These are phyloP conservation scores for Nitzschia sp. DNA, from an alignment of 108 stramenopile genomes.

Conservation along the genomic window DNA sequence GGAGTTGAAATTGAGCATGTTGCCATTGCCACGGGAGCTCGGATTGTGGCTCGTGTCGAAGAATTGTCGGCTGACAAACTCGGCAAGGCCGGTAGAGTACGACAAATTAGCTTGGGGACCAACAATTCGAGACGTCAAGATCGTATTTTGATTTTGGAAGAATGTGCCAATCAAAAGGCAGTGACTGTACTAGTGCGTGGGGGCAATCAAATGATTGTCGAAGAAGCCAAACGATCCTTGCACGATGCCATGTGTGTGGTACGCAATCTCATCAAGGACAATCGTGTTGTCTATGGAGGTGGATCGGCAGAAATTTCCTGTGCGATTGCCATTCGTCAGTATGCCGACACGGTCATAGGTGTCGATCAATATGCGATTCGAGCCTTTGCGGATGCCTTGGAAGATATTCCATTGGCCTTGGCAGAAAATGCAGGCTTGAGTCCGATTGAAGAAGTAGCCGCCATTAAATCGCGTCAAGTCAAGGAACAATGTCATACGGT, in stretches of 20 bases:
- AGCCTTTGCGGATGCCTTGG: slow-evolving; percentile 98
- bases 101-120: slow-evolving; percentile 96
- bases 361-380: slow-evolving; percentile 99
- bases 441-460: slow-evolving; percentile 96
- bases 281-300: slow-evolving; percentile 99
- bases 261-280: slow-evolving; percentile 96
- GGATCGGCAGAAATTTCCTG: slow-evolving; percentile 98
- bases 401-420: slow-evolving; percentile 98
- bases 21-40: slow-evolving; percentile 99
- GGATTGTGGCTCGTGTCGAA: slow-evolving; percentile 96
- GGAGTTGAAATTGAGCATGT: slow-evolving; percentile 99
- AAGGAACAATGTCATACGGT: slow-evolving; percentile 86
- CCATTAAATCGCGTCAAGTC: slow-evolving; percentile 93
- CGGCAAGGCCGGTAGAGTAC: slow-evolving; percentile 90
- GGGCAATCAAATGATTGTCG: slow-evolving; percentile 99
- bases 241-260: slow-evolving; percentile 99
- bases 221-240: slow-evolving; percentile 99
- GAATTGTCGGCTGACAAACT: slow-evolving; percentile 96
- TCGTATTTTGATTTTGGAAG: slow-evolving; percentile 95
- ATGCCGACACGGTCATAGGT: slow-evolving; percentile 93
- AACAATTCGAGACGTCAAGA: slow-evolving; percentile 82
- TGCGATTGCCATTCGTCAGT: slow-evolving; percentile 89
- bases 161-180: slow-evolving; percentile 94
- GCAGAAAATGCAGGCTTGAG: slow-evolving; percentile 97
- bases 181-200: slow-evolving; percentile 98